phyloP scores from a whole-genome alignment of 192 early-diverging fungal genomes.

The Coemansia sp. region DNA sequence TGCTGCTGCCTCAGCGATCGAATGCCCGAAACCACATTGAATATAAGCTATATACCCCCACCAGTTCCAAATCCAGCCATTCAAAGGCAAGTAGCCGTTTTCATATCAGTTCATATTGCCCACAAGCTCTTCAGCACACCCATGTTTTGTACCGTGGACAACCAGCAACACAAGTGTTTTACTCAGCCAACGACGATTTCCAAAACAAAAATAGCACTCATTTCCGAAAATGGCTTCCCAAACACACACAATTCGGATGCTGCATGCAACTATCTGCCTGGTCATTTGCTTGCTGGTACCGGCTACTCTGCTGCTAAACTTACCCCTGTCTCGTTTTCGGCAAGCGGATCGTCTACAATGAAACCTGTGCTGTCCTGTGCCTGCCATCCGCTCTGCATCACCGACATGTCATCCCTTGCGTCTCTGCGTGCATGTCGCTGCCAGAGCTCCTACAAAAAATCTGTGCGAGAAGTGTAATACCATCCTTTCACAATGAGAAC shows the following conservation, averaged over 20 bases:
- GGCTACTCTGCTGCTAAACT: constrained; percentile 9
- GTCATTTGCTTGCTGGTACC: neutral
- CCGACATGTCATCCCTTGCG: constrained; percentile 28
- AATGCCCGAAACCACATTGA: constrained; percentile 41
- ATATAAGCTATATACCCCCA: constrained; percentile 33
- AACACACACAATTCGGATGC: neutral
- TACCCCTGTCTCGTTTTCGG: constrained; percentile 45
- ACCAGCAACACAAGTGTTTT: too few relatives aligned
- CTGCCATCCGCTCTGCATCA: constrained; percentile 48
- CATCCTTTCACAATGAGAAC: neutral
- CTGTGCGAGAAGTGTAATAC: neutral
- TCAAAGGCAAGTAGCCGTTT: neutral
- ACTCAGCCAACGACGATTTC: too few relatives aligned
- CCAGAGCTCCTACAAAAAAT: constrained; percentile 51
- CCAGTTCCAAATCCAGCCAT: too few relatives aligned
- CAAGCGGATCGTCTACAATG: constrained; percentile 12
- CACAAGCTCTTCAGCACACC: too few relatives aligned
- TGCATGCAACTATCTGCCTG: neutral
- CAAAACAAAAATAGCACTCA: too few relatives aligned
- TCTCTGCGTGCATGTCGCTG: constrained; percentile 37
- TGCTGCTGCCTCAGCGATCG: constrained; percentile 48
- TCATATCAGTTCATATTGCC: neutral
- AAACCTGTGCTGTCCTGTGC: neutral
- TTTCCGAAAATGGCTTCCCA: too few relatives aligned
- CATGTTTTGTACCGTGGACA: too few relatives aligned